A percentile compares a stretch with the other conserved stretches of the same genome.
phyloP scores from a whole-genome alignment of 2,329 filamentous ascomycete species.

The Aspergillus pseudoglaucus region DNA sequence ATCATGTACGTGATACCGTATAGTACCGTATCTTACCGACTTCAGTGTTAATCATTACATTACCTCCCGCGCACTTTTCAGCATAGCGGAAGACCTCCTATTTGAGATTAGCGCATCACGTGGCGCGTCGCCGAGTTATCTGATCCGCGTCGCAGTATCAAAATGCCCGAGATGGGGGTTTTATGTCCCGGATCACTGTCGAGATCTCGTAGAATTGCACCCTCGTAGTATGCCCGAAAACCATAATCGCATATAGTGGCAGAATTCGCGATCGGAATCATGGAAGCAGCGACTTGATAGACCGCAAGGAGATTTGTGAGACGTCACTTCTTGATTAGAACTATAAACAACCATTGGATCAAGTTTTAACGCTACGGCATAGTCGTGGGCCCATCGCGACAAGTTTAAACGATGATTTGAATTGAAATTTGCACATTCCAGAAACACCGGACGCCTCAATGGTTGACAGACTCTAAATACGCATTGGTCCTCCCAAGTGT shows the following conservation, averaged over 20 bases:
- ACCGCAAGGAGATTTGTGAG: background rate
- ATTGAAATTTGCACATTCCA: conserved; percentile 1
- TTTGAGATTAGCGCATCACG: conserved; percentile 18
- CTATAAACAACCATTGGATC: background rate
- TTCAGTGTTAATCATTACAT: background rate
- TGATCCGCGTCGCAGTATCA: conserved; percentile 5
- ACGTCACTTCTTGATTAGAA: background rate
- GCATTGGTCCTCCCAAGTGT: background rate
- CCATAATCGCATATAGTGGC: background rate
- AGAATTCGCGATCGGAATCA: background rate
- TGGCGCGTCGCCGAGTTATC: conserved; percentile 12
- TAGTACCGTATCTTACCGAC: conserved; percentile 1
- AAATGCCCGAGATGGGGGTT: too few relatives aligned
- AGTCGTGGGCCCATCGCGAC: background rate
- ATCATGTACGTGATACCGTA: background rate
- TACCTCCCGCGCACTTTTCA: conserved; percentile 19
- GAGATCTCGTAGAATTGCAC: too few relatives aligned
- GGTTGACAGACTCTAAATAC: conserved; percentile 1
- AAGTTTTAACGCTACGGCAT: background rate
- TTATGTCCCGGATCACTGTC: too few relatives aligned
- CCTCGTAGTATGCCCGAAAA: too few relatives aligned
- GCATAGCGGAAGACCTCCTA: conserved; percentile 13
- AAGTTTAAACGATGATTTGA: background rate
- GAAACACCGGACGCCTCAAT: conserved; percentile 21
- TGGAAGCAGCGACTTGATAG: background rate